Percentiles rank a stretch among this genome's conserved stretches.
These are phyloP conservation scores for Cystodermella granulosa DNA, from an alignment of 1,284 basidiomycete genomes.

Conservation along the genomic window DNA sequence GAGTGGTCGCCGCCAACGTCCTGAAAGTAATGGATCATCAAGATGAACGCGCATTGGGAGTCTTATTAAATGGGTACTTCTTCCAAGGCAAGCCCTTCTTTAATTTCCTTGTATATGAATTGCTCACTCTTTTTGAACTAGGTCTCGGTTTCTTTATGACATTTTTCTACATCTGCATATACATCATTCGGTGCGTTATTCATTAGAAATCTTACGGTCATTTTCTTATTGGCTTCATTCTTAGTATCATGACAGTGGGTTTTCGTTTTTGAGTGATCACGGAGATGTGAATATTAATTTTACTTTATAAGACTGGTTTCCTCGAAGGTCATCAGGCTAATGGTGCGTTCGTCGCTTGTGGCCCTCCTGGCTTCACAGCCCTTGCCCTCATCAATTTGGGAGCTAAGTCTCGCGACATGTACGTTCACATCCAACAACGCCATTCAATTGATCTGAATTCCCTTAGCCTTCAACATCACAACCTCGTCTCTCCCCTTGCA, in stretches of 20 bases:
- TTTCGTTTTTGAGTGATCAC: neutral
- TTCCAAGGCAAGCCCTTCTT: constrained; percentile 42
- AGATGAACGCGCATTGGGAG: constrained; percentile 39
- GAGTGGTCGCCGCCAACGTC: constrained; percentile 47
- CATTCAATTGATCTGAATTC: constrained; percentile 5
- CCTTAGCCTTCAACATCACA: constrained; percentile 36
- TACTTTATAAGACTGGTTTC: constrained; percentile 50
- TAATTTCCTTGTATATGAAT: neutral
- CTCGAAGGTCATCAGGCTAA: constrained; percentile 49
- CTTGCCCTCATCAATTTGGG: constrained; percentile 47
- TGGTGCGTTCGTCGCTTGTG: constrained; percentile 47
- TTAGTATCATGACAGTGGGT: constrained; percentile 44
- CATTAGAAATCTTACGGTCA: neutral
- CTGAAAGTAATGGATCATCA: constrained; percentile 36
- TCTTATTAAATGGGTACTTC: constrained; percentile 45
- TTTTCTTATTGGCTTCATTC: constrained; percentile 7
- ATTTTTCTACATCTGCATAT: constrained; percentile 50
- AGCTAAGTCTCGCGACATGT: constrained; percentile 40
- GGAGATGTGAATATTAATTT: too few relatives aligned
- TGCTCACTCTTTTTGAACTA: constrained; percentile 13
- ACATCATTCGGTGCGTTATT: constrained; percentile 41
- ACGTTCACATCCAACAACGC: too few relatives aligned
- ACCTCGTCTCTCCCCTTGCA: constrained; percentile 39
- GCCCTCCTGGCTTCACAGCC: constrained; percentile 49
- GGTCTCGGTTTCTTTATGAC: constrained; percentile 50